Base-by-base conservation (phyloP, 1,284 basidiomycete species). In the Mycosarcoma maydis region DNA sequence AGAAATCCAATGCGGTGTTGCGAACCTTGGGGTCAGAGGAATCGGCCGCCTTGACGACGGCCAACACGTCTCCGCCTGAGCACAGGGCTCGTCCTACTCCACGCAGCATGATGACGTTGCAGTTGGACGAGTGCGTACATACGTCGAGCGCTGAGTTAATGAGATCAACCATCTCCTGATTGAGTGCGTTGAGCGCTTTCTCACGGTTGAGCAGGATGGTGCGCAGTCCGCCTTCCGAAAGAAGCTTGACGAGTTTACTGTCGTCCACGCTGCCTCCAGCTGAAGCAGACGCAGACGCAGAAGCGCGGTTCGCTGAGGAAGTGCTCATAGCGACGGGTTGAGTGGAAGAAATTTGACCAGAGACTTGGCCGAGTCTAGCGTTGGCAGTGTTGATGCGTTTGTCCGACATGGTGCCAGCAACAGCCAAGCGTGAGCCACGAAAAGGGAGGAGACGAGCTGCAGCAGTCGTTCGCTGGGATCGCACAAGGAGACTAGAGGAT, bases 11-110 rank as follows among this genome's bases (percentile, higher is more conserved):
- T 11, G 92, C 90, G 40, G 85, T 83, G 6, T 85, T 83, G 52
- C 88, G 27, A 40, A 74, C 34, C 39, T 45, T 40, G 36, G 59
- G 30, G 55, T 76, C 61, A 56, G 55, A 7, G 6, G 71, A 53
- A 70, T 67, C 48, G 50, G 69, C 73, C 3, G 56, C 66, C 14
- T 67, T 64, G 39, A 72, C 72, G 23, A 85, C 88, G 78, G 79
- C 85, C 66, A 88, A 88, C 51, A 99, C 91, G 82, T 99, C 96
- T 51, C 95, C 95, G 20, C 95, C 96, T 6, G 92, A 90, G 81
- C 94, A 98, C 80, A 98, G 97, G 11, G 90, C 92, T 58, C 89
- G 86, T 11, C 91, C 92, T 24, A 85, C 85, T 19, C 92, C 77
- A 23, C 78, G 73, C 19, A 81, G 68, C 1, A 80, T 46, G 45